phyloP scores from a whole-genome alignment of 345 rosid species.

The Dimocarpus longan region DNA sequence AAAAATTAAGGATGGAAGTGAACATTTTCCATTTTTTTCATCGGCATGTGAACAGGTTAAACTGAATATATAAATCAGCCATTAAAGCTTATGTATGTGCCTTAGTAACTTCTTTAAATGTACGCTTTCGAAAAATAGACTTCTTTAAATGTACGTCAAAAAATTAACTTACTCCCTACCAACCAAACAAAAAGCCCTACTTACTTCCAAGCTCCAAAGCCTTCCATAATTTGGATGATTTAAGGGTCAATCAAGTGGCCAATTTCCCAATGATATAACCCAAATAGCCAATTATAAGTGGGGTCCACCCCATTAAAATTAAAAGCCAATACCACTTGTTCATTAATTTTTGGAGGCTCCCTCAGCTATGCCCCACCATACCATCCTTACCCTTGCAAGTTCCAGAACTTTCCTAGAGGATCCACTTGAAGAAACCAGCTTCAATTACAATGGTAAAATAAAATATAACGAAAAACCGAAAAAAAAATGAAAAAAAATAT shows the following conservation, averaged over 20 bases:
- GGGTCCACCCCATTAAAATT: conserved; percentile 20
- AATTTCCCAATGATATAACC: background rate
- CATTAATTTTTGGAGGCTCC: background rate
- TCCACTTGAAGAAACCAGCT: conserved; percentile 6
- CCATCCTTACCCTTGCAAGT: conserved; percentile 19
- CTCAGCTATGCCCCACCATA: conserved; percentile 14
- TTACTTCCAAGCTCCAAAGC: background rate
- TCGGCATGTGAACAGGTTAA: no score
- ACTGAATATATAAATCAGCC: no score
- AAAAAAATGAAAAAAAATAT: background rate
- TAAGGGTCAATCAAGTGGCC: background rate
- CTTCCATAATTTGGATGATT: background rate
- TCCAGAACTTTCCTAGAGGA: conserved; percentile 50
- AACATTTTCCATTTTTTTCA: no score
- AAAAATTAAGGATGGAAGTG: no score
- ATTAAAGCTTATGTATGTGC: no score
- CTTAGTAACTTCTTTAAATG: no score
- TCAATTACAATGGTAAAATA: background rate
- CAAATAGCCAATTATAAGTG: background rate
- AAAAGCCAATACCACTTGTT: background rate
- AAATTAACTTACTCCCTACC: background rate
- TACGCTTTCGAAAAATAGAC: no score
- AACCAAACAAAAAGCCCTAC: background rate
- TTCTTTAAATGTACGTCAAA: no score
- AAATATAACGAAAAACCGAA: background rate